These are phyloP conservation scores for Pseudognaphalium luteoalbum DNA, from an alignment of 129 eudicot species.

Conservation along the genomic window DNA sequence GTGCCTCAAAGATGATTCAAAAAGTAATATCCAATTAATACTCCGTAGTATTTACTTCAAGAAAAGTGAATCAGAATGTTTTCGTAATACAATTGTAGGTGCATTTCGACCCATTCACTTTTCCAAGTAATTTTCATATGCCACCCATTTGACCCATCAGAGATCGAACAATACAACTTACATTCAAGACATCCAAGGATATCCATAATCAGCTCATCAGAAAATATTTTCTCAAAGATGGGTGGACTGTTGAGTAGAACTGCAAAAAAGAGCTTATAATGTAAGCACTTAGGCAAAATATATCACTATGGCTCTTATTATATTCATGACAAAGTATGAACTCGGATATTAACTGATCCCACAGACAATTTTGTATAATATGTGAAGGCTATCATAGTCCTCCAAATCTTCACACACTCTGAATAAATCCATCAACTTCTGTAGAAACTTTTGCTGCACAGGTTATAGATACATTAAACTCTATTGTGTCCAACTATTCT, in stretches of 20 bases:
- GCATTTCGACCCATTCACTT: neutral
- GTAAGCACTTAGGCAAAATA: slow-evolving; percentile 14
- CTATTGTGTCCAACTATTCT: neutral
- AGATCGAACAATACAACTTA: slow-evolving; percentile 40
- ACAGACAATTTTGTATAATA: slow-evolving; percentile 71
- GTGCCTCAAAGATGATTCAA: neutral
- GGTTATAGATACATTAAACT: slow-evolving; percentile 13
- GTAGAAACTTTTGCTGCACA: slow-evolving; percentile 76
- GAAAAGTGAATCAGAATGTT: neutral
- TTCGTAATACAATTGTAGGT: neutral
- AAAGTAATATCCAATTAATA: too few species aligned
- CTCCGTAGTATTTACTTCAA: neutral
- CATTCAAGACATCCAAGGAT: slow-evolving; percentile 89
- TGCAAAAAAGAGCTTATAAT: slow-evolving; percentile 35
- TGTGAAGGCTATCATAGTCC: slow-evolving; percentile 73
- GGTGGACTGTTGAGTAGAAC: slow-evolving; percentile 78
- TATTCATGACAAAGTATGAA: slow-evolving; percentile 8
- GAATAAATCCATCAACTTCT: slow-evolving; percentile 83
- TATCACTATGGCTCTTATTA: neutral
- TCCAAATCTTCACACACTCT: slow-evolving; percentile 83
- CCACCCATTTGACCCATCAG: neutral
- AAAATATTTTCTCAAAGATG: slow-evolving; percentile 78
- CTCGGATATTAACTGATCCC: slow-evolving; percentile 68
- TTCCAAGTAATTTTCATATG: neutral
- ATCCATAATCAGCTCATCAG: slow-evolving; percentile 84